Base-by-base conservation (phyloP, 176 grass and related monocot genomes). In the Eleusine coracana region DNA sequence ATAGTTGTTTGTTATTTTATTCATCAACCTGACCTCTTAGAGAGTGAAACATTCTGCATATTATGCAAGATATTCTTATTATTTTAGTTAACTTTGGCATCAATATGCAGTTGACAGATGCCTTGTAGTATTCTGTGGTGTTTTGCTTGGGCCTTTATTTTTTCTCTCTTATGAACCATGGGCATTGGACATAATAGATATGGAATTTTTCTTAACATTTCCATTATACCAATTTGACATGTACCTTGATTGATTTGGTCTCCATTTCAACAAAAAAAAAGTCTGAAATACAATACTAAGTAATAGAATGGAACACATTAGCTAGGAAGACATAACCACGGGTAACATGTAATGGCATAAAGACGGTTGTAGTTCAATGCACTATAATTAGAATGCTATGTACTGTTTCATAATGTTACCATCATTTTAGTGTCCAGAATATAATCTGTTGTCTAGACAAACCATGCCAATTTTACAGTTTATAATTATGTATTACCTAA, bases 131-230 rank as follows among this genome's bases (percentile, higher is more conserved):
- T 63, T 78, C 66, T 78, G 29, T 49, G 10, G 44, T 62, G 10
- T 38, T 44, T 71, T 86, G 70, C 60, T 58, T 36, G 21, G 18
- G 29, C 27, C 36, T 54, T 80, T 38, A 52, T 63, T 65, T 65
- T 86, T 80, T 41, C 37, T 45, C 10, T 21, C n/a, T 66, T 58
- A 55, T 73, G 65, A 36, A n/a, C 16, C 20, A 3, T 37, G 27
- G 36, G 18, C 65, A 84, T 77, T 56, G 18, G 70, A 21, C 36
- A 25, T 37, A 28, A 59, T 61, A 37, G 64, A 60, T 16, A 37
- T 50, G 61, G 1, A 11, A 67, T 13, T 67, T 66, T 67, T 64
- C 63, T 80, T 9, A 18, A 10, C 9, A 48, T 62, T 70, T 41
- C 27, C 41, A 36, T 61, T 70, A 40, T n/a, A 11, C 42, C 44